These are phyloP conservation scores for Rhodotorula sp. DNA, from an alignment of 1,284 basidiomycete genomes.

Conservation along the genomic window DNA sequence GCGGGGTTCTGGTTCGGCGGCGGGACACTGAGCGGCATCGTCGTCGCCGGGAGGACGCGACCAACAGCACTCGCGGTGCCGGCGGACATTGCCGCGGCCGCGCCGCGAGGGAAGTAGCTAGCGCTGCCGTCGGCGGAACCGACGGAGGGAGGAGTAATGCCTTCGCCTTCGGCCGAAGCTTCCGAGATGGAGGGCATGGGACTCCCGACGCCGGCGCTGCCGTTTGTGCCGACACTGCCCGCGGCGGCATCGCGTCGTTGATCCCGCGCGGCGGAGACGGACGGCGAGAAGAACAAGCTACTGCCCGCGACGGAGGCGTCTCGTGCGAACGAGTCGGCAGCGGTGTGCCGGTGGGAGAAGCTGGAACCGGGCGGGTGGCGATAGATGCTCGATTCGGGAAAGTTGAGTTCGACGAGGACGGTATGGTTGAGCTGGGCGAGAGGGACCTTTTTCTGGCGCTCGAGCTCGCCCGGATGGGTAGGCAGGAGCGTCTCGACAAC, in stretches of 20 bases:
- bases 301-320: not conserved
- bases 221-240: no score
- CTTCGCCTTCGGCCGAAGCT: not conserved
- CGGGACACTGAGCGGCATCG: not conserved
- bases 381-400: conserved; percentile 8
- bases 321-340: not conserved
- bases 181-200: not conserved
- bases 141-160: no score
- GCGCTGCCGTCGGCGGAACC: not conserved
- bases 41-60: not conserved
- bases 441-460: not conserved
- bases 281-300: not conserved
- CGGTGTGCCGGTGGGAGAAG: not conserved
- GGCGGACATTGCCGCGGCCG: no score
- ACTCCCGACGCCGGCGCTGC: not conserved
- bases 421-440: conserved; percentile 15
- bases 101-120: not conserved
- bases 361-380: conserved; percentile 11
- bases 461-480: not conserved
- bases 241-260: not conserved
- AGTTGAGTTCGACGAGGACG: conserved; percentile 13
- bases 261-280: not conserved
- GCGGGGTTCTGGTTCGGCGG: conserved; percentile 8
- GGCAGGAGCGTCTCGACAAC: conserved; percentile 8
- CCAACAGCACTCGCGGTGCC: not conserved